Conservation (phyloP, 805 yeast genomes). For the Metschnikowia anglica region DNA sequence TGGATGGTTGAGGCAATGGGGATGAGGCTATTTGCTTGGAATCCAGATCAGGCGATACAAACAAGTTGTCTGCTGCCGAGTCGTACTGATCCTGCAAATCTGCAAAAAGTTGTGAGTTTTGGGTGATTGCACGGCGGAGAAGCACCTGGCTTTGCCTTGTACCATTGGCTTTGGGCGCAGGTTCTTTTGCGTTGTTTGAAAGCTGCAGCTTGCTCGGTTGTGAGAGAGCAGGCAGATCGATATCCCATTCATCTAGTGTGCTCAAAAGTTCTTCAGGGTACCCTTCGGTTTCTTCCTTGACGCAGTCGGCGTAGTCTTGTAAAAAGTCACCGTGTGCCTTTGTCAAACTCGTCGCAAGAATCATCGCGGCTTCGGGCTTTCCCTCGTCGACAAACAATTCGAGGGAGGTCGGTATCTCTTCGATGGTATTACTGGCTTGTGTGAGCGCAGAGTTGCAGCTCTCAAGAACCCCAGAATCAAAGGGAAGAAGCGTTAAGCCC, state of each 20-base stretch:
- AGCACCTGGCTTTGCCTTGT: constrained; percentile 2
- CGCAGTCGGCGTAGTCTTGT: constrained; percentile 5
- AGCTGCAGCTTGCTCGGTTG: not conserved
- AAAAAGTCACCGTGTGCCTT: constrained; percentile 8
- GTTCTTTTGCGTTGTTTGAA: not conserved
- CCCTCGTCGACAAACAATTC: constrained; percentile 1
- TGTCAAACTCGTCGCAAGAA: constrained; percentile 11
- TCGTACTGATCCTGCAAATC: not conserved
- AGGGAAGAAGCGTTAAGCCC: constrained; percentile 8
- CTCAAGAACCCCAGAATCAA: constrained; percentile 2
- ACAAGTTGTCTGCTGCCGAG: not conserved
- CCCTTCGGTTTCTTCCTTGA: constrained; percentile 7
- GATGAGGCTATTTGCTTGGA: not conserved
- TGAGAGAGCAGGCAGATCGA: not conserved
- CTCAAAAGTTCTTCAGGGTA: constrained; percentile 8
- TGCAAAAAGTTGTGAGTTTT: constrained; percentile 10
- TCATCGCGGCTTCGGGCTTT: constrained; percentile 10
- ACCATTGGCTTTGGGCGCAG: not conserved
- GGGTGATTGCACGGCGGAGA: constrained; percentile 15
- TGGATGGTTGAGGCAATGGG: not conserved
- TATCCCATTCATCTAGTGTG: constrained; percentile 11
- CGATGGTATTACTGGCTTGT: not conserved
- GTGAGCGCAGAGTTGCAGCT: not conserved
- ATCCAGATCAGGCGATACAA: not conserved
- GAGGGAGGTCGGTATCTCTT: constrained; percentile 3